Evolutionary conservation across 352 stramenopile species (phyloP).

Genomic region (Blastocystis sp.): DNA sequence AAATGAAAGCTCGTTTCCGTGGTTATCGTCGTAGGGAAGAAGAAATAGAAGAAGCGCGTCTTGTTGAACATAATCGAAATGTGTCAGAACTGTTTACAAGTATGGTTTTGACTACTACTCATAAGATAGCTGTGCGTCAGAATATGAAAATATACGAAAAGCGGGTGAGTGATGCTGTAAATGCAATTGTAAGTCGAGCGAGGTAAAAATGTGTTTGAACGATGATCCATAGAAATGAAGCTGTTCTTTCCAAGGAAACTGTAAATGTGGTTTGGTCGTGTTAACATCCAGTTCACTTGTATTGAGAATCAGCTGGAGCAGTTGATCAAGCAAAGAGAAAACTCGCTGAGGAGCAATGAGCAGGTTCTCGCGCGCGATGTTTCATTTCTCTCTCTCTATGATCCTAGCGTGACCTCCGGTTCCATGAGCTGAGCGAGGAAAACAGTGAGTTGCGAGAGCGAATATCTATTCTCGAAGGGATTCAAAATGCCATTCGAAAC

Average conservation of each 20-base stretch:
- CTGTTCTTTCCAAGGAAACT: neutral
- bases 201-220: neutral
- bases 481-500: neutral
- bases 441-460: neutral
- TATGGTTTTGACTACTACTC: neutral
- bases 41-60: neutral
- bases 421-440: neutral
- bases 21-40: slow-evolving; percentile 17
- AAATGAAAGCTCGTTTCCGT: slow-evolving; percentile 43
- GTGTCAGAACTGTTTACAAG: slow-evolving; percentile 36
- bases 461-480: neutral
- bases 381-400: neutral
- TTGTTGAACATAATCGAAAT: slow-evolving; percentile 36
- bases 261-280: neutral
- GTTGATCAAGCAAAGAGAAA: neutral
- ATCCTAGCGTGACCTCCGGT: neutral
- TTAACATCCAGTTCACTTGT: neutral
- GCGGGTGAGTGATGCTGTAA: neutral
- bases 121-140: slow-evolving; percentile 1
- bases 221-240: neutral
- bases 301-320: neutral
- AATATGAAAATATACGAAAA: slow-evolving; percentile 47
- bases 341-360: neutral
- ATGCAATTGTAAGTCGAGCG: neutral
- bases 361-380: neutral